Base-by-base conservation (phyloP, 768 basidiomycete genomes). In the Lepiota subincarnata region DNA sequence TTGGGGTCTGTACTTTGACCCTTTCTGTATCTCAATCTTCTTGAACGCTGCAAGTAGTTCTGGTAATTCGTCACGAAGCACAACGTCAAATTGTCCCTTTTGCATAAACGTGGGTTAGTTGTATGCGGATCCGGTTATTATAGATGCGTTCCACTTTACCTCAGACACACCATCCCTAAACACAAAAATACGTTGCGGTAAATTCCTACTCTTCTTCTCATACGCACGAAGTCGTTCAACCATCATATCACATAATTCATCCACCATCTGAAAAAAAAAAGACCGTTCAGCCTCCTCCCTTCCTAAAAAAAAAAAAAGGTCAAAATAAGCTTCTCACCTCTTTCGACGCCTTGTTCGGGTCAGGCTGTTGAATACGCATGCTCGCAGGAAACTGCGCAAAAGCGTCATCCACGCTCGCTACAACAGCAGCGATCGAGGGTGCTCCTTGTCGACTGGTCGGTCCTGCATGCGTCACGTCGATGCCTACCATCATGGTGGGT, bases 91-190 rank as follows among this genome's bases (percentile, higher is more conserved):
- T 72, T 92, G 89, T 4, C 88, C 88, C 86, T 91, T 19, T 2
- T 18, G n/a, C 11, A 49, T 22, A 16, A 26, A 3, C n/a, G 20
- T 13, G 28, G 11, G 14, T 36, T n/a, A 39, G 24, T 24, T 24
- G 19, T 40, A 24, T 24, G 40, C 10, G 3, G 43, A 13, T 34
- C 22, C 8, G 31, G n/a, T n/a, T n/a, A n/a, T 28, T 28, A 7
- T 28, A 7, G 26, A 28, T 28, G 26, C 7, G 7, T 11, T 31
- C 37, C 19, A 4, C 62, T 78, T 11, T 54, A 86, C 89, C 74
- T 88, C 87, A 1, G 88, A 90, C 2, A 91, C 88, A 37, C 90
- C 91, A 66, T 92, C 89, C 13, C 91, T 82, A 60, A 83, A 93
- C 6, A 92, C 73, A 31, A 86, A 68, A 5, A 93, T 74, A 2